These are phyloP conservation scores for Tetrahymena borealis DNA, from an alignment of 73 alveolate species.

Conservation along the genomic window DNA sequence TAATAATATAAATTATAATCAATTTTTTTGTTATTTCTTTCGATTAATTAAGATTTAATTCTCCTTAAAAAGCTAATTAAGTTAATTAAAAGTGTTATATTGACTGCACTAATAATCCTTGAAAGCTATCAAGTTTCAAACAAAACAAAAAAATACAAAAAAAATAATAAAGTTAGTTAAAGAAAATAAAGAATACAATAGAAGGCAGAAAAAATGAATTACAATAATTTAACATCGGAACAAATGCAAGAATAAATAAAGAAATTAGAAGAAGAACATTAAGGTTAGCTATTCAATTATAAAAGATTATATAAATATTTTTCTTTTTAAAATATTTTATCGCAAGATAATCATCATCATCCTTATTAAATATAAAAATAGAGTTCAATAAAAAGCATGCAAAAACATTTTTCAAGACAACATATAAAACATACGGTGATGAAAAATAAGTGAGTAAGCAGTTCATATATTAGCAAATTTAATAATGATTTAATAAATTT, in stretches of 20 bases:
- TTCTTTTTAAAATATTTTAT: neutral
- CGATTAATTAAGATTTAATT: too few species aligned
- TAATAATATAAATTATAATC: too few species aligned
- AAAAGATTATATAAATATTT: neutral
- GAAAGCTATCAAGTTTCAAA: too few species aligned
- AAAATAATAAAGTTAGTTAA: neutral
- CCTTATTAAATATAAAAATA: neutral
- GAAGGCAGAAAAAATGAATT: neutral
- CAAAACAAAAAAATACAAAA: too few species aligned
- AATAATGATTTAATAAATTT: neutral
- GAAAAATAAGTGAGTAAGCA: neutral
- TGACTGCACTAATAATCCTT: too few species aligned
- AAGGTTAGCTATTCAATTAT: too few species aligned
- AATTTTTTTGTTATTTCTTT: too few species aligned
- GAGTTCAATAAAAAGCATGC: constrained; percentile 41
- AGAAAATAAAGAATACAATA: neutral
- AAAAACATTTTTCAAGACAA: constrained; percentile 22
- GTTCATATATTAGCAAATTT: neutral
- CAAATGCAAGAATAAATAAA: neutral
- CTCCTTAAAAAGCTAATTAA: too few species aligned
- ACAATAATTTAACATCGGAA: neutral
- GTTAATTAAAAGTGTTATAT: too few species aligned
- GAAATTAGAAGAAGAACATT: neutral
- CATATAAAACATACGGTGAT: constrained; percentile 15
- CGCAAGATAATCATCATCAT: too few species aligned